Conservation (phyloP, 805 yeast species). For the Metschnikowia kofuensis region DNA sequence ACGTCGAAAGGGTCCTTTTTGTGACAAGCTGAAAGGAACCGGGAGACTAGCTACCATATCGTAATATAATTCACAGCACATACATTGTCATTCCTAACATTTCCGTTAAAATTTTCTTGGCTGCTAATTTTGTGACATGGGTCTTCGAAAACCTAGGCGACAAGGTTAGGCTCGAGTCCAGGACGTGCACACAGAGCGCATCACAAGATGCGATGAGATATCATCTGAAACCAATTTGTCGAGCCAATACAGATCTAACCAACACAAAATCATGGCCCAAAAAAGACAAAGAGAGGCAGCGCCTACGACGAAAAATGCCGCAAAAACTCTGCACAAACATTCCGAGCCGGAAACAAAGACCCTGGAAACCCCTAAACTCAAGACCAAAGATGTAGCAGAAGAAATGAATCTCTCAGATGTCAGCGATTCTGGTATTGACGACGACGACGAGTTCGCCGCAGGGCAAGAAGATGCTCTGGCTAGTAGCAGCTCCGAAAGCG, state of each 20-base stretch:
- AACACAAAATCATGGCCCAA: constrained; percentile 2
- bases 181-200: constrained; percentile 4
- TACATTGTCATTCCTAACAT: no score
- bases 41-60: no score
- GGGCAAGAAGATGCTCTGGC: constrained; percentile 14
- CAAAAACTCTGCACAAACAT: not conserved
- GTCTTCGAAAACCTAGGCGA: not conserved
- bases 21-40: no score
- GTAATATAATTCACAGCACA: no score
- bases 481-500: constrained; percentile 9
- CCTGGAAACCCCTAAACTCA: not conserved
- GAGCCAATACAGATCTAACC: not conserved
- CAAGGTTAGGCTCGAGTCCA: not conserved
- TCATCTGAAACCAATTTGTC: not conserved
- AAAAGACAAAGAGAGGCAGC: constrained; percentile 5
- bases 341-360: not conserved
- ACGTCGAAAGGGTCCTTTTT: no score
- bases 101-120: not conserved
- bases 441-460: constrained; percentile 27
- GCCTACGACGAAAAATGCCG: not conserved
- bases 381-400: not conserved
- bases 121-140: not conserved
- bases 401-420: constrained; percentile 5
- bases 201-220: constrained; percentile 7
- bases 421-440: constrained; percentile 22